Percentiles rank a stretch among this genome's conserved stretches.
Evolutionary conservation across 768 basidiomycete genomes (phyloP).

Genomic region (Collybiopsis confluens): DNA sequence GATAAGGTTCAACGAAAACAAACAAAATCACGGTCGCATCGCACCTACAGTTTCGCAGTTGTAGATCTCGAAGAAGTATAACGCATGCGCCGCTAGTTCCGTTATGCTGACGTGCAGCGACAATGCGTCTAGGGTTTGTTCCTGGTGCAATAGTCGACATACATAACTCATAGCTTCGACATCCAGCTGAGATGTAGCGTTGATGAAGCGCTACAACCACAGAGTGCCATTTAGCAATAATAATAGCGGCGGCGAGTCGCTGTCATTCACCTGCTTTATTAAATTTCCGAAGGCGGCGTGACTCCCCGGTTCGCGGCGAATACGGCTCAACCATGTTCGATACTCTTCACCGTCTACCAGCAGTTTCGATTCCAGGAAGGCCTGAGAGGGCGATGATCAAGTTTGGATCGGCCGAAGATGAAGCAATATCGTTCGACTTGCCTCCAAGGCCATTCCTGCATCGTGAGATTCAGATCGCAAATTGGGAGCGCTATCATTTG

Average conservation of each 20-base stretch:
- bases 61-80: slow-evolving; percentile 64
- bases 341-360: slow-evolving; percentile 44
- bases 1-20: not conserved
- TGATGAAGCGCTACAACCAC: slow-evolving; percentile 67
- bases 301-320: slow-evolving; percentile 52
- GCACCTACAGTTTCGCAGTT: slow-evolving; percentile 79
- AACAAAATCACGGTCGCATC: slow-evolving; percentile 29
- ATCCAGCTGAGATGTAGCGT: slow-evolving; percentile 48
- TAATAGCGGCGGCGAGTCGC: slow-evolving; percentile 8
- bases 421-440: no score
- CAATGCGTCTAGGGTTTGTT: slow-evolving; percentile 61
- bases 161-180: slow-evolving; percentile 66
- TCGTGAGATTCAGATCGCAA: slow-evolving; percentile 60
- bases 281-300: slow-evolving; percentile 57
- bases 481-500: slow-evolving; percentile 43
- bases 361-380: slow-evolving; percentile 57
- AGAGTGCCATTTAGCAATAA: no score
- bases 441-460: slow-evolving; percentile 53
- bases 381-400: slow-evolving; percentile 26
- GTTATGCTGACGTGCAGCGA: slow-evolving; percentile 63
- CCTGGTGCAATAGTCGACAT: slow-evolving; percentile 63
- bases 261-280: slow-evolving; percentile 45
- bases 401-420: not conserved
- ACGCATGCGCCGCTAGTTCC: slow-evolving; percentile 58
- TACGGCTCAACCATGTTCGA: slow-evolving; percentile 35